Base-by-base conservation (phyloP, 192 early-diverging fungal species). In the Coemansia sp. region DNA sequence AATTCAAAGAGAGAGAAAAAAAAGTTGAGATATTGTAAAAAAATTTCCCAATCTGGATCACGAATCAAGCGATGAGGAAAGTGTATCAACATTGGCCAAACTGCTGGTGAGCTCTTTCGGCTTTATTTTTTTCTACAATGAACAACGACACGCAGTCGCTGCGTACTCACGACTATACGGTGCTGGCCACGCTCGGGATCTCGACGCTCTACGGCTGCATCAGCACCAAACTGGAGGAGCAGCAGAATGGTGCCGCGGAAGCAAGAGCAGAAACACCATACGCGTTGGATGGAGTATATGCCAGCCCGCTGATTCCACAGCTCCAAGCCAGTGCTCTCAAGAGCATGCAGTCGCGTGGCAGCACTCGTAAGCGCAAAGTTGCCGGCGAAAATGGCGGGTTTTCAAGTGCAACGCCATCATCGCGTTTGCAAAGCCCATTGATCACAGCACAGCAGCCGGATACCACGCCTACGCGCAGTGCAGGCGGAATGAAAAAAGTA, bases 141-240 rank as follows among this genome's bases (percentile, higher is more conserved):
- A 63, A 64, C 20, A 40, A 51, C 37, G 37, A 60, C 11, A 14
- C 49, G 26, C 61, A 65, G 54, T 40, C 61, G 5, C 55, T 76
- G 49, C 66, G 73, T 14, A 23, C 61, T 10, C 47, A 76, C 56
- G 73, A 76, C 62, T 69, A 65, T 34, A 76, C 73, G 15, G 61
- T 66, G 20, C 46, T 62, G 31, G 62, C 66, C 10, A 76, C 73
- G 12, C 73, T 76, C 14, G 66, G 73, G 20, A 58, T 76, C 11
- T 44, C 56, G 1, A 42, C 62, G 40, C 62, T 69, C n/a, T 76
- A 76, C 44, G 51, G 48, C 39, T 40, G 51, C 34, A 62, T 76
- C 34, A 57, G 62, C 6, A 51, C 54, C 49, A 58, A 44, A 51
- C 53, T 65, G 4, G 73, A 76, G 34, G 52, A 53, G 12, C 66